Base-by-base conservation (phyloP, 345 rosid species). In the Citrus glauca region DNA sequence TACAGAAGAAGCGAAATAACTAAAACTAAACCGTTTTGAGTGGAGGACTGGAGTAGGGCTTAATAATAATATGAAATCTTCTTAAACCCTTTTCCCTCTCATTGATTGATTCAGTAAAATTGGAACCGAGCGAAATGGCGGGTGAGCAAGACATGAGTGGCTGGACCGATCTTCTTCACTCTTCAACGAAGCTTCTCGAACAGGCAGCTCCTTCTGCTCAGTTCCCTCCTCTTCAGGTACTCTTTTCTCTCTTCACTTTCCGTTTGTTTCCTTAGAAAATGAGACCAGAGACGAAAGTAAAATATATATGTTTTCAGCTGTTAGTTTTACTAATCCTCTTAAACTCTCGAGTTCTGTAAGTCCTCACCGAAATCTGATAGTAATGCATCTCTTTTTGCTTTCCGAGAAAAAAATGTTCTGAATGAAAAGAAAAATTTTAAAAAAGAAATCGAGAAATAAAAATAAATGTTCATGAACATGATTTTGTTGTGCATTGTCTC, bases 151-250 rank as follows among this genome's bases (percentile, higher is more conserved):
- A 90, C 80, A 88, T 94, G 90, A 79, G 94, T 78, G 80, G 90
- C 80, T 96, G 97, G 98, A 94, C 94, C 50, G 97, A 96, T 86
- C 93, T 96, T 81, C 97, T 96, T 35, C 95, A 92, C 74, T 91
- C 98, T 60, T 96, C 99, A 14, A 82, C 98, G 56, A 94, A 94
- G 88, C 98, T 96, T 80, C 92, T 96, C 74, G 98, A 96, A 59
- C 99, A 92, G 81, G 97, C 98, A 37, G 97, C 97, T 89, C 97
- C 99, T 77, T 91, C 98, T 14, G 89, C 98, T 81, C 98, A 93
- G 88, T 96, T 96, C 82, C 99, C 98, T 87, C 97, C 98, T 79
- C 97, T 96, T 74, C 99, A 95, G 99, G 99, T 95, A 59, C 69
- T 68, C 72, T 78, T 45, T 28, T 75, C 69, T 69, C 57, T 50